Percentiles rank a stretch among this genome's conserved stretches.
Evolutionary conservation across 805 yeast species (phyloP).

Genomic region (Scheffersomyces spartinae): DNA sequence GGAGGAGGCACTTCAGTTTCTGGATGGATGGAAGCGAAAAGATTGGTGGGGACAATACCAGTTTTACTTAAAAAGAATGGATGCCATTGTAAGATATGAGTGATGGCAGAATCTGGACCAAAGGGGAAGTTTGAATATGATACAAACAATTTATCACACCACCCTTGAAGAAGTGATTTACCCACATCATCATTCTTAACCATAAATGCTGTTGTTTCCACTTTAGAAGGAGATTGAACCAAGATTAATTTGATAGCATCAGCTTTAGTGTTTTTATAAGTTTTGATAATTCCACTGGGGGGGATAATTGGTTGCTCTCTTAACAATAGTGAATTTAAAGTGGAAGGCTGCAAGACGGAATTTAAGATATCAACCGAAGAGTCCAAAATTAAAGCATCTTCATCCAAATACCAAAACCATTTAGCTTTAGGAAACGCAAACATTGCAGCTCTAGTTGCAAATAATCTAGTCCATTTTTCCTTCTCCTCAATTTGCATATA

Average conservation of each 20-base stretch:
- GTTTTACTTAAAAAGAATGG: constrained; percentile 66
- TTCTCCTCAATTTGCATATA: constrained; percentile 30
- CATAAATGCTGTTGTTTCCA: constrained; percentile 65
- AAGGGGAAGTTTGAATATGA: constrained; percentile 50
- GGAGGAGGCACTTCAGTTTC: constrained; percentile 6
- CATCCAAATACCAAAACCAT: constrained; percentile 82
- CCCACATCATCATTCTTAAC: constrained; percentile 55
- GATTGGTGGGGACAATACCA: constrained; percentile 50
- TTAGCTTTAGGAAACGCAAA: constrained; percentile 85
- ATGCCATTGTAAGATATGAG: constrained; percentile 94
- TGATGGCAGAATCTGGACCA: constrained; percentile 55
- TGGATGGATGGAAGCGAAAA: constrained; percentile 19
- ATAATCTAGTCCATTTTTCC: constrained; percentile 52
- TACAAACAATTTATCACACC: constrained; percentile 66
- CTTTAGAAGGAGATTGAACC: constrained; percentile 54
- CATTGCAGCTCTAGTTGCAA: constrained; percentile 77
- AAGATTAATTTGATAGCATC: constrained; percentile 46
- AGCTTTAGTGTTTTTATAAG: constrained; percentile 51
- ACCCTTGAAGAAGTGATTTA: constrained; percentile 61
- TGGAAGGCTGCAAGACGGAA: constrained; percentile 48
- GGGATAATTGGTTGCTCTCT: constrained; percentile 66
- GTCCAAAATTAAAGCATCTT: constrained; percentile 68
- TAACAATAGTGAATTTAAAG: constrained; percentile 50
- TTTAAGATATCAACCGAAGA: constrained; percentile 46
- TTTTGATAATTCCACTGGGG: constrained; percentile 54